Percentiles rank a stretch among this genome's conserved stretches.
phyloP scores from a whole-genome alignment of 192 early-diverging fungal genomes.

The Rhizophagus sp. region DNA sequence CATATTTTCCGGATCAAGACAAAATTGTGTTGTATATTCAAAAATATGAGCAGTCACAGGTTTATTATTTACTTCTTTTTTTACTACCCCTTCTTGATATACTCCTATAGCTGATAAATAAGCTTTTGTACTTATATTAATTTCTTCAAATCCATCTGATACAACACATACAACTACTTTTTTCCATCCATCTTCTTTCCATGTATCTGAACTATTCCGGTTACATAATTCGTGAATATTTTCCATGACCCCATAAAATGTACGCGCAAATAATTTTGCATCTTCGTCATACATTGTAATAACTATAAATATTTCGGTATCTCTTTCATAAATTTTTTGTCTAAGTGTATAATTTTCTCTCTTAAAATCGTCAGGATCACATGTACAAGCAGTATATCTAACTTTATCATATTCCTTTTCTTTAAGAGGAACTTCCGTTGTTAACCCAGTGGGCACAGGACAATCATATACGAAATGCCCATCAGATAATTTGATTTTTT shows the following conservation, averaged over 20 bases:
- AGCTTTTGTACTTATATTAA: slow-evolving; percentile 63
- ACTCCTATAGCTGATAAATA: slow-evolving; percentile 76
- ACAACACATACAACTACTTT: slow-evolving; percentile 82
- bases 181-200: slow-evolving; percentile 76
- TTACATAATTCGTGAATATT: slow-evolving; percentile 89
- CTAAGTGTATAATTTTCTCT: slow-evolving; percentile 75
- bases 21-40: slow-evolving; percentile 76
- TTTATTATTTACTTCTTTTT: slow-evolving; percentile 61
- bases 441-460: slow-evolving; percentile 59
- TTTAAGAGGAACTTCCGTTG: slow-evolving; percentile 48
- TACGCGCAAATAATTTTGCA: slow-evolving; percentile 82
- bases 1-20: slow-evolving; percentile 70
- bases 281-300: slow-evolving; percentile 87
- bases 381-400: slow-evolving; percentile 90
- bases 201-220: slow-evolving; percentile 66
- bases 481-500: slow-evolving; percentile 57
- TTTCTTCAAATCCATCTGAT: slow-evolving; percentile 76
- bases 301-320: slow-evolving; percentile 79
- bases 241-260: slow-evolving; percentile 80
- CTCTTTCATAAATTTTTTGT: slow-evolving; percentile 47
- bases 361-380: slow-evolving; percentile 82
- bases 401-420: slow-evolving; percentile 84
- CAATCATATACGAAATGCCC: slow-evolving; percentile 73
- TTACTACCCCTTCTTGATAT: slow-evolving; percentile 75
- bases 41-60: slow-evolving; percentile 67